Evolutionary conservation across 1,284 basidiomycete species (phyloP).

Genomic region (Puccinia novopanici): DNA sequence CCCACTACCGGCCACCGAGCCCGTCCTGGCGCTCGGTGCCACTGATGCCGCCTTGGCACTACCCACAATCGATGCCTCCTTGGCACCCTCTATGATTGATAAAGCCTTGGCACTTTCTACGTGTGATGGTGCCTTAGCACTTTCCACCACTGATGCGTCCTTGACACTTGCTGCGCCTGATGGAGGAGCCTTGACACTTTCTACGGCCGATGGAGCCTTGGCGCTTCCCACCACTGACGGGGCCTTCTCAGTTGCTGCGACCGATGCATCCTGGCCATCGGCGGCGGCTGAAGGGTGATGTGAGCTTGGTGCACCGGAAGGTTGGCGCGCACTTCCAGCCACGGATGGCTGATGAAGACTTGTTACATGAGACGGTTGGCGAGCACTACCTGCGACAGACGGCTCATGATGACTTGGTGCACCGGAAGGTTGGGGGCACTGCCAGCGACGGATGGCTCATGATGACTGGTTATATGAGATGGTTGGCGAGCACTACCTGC

Average conservation of each 20-base stretch:
- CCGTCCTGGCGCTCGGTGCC: background rate
- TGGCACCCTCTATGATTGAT: background rate
- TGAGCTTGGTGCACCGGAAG: conserved; percentile 16
- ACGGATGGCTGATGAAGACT: background rate
- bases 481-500: background rate
- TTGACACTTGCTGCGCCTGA: background rate
- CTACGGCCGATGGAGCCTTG: conserved; percentile 9
- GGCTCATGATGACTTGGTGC: background rate
- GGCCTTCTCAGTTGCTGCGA: background rate
- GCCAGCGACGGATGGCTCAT: background rate
- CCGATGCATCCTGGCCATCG: background rate
- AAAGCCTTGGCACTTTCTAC: background rate
- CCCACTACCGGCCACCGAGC: background rate
- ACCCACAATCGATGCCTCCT: background rate
- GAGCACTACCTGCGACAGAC: background rate
- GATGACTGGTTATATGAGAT: background rate
- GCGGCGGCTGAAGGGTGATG: background rate
- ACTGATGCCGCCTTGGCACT: conserved; percentile 1
- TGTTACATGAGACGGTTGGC: background rate
- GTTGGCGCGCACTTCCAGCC: background rate
- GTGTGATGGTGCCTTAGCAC: background rate
- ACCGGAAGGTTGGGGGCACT: background rate
- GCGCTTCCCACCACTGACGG: background rate
- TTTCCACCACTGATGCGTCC: background rate
- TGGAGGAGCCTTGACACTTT: background rate